Evolutionary conservation across 352 stramenopile genomes (phyloP).

Genomic region (Pythium rhizo-oryzae): DNA sequence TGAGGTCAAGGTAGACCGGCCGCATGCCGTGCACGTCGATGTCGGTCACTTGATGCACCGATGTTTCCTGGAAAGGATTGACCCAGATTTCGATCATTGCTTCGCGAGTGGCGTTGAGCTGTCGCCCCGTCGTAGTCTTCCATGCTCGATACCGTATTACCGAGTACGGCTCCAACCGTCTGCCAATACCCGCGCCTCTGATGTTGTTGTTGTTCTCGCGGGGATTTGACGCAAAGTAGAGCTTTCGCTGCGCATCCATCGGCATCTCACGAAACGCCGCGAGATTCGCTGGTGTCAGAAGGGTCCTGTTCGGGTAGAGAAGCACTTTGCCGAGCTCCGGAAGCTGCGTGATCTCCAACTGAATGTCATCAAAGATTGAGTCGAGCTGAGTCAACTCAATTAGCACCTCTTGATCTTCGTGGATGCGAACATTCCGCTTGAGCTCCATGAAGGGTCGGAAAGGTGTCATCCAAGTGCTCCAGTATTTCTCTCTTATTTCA

Average conservation of each 20-base stretch:
- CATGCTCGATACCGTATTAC: constrained; percentile 31
- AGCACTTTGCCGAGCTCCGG: constrained; percentile 58
- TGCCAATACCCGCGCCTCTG: constrained; percentile 4
- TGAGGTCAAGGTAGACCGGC: constrained; percentile 40
- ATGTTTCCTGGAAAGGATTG: constrained; percentile 27
- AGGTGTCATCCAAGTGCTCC: constrained; percentile 37
- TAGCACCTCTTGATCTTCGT: constrained; percentile 48
- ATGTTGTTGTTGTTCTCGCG: constrained; percentile 58
- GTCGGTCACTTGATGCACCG: constrained; percentile 11
- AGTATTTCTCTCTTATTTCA: constrained; percentile 16
- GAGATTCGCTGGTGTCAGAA: constrained; percentile 40
- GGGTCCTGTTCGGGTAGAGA: constrained; percentile 50
- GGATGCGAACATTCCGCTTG: constrained; percentile 37
- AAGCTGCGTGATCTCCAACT: constrained; percentile 47
- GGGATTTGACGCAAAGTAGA: constrained; percentile 52
- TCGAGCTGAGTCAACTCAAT: constrained; percentile 59
- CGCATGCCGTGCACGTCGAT: constrained; percentile 27
- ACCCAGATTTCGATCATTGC: constrained; percentile 60
- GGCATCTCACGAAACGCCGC: constrained; percentile 47
- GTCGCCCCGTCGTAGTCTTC: constrained; percentile 34
- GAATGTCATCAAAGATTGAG: constrained; percentile 64
- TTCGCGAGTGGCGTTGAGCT: constrained; percentile 32
- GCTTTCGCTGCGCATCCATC: constrained; percentile 45
- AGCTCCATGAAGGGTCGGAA: constrained; percentile 43
- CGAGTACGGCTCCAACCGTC: constrained; percentile 15